Evolutionary conservation across 2,329 filamentous ascomycete genomes (phyloP).

Genomic region (Ilyonectria destructans): DNA sequence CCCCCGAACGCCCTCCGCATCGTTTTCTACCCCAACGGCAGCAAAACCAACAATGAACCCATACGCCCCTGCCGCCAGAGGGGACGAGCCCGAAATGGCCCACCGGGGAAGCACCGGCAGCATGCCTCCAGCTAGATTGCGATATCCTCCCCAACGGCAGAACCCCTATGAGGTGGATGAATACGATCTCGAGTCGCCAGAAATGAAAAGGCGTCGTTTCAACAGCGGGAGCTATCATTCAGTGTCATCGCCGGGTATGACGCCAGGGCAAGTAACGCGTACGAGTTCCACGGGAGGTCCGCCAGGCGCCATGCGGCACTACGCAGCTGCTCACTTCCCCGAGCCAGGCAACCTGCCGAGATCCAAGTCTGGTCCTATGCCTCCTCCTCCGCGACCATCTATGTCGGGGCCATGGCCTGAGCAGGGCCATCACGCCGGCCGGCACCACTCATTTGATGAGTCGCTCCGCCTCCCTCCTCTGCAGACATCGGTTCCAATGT

Average conservation of each 20-base stretch:
- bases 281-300: conserved; percentile 42
- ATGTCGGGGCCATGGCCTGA: conserved; percentile 50
- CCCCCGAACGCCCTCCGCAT: conserved; percentile 71
- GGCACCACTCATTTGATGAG: conserved; percentile 68
- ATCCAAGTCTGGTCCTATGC: conserved; percentile 63
- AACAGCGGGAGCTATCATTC: conserved; percentile 60
- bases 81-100: conserved; percentile 45
- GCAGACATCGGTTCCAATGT: conserved; percentile 60
- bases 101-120: conserved; percentile 51
- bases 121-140: conserved; percentile 43
- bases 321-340: conserved; percentile 48
- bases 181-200: conserved; percentile 62
- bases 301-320: conserved; percentile 39
- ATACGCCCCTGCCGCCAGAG: conserved; percentile 41
- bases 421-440: conserved; percentile 52
- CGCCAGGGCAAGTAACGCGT: conserved; percentile 34
- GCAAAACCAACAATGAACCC: conserved; percentile 46
- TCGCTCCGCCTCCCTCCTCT: conserved; percentile 70
- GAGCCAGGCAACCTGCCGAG: conserved; percentile 52
- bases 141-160: conserved; percentile 44
- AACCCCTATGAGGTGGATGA: conserved; percentile 53
- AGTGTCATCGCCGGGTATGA: conserved; percentile 37
- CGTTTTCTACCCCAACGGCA: conserved; percentile 58
- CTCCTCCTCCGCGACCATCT: conserved; percentile 69
- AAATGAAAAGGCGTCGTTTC: conserved; percentile 76